Conservation (phyloP, 192 early-diverging fungal genomes). For the Mortierella alpina region DNA sequence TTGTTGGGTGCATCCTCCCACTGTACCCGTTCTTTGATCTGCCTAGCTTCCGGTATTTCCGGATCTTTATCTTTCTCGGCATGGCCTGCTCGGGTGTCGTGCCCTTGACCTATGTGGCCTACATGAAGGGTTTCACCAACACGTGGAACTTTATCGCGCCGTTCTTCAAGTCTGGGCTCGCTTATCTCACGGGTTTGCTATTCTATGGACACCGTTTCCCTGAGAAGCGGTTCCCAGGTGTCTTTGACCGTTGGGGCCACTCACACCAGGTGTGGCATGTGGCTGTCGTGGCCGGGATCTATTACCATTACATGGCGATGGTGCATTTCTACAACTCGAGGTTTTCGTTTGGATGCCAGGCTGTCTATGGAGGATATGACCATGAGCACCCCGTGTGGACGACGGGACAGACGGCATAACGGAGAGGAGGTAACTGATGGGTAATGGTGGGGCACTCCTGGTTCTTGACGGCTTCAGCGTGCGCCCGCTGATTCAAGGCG, state of each 20-base stretch:
- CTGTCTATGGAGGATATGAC: constrained; percentile 48
- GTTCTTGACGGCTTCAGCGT: constrained; percentile 3
- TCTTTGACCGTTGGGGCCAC: constrained; percentile 68
- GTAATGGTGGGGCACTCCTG: constrained; percentile 4
- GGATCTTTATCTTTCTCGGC: constrained; percentile 65
- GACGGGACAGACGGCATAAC: neutral
- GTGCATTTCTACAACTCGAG: constrained; percentile 64
- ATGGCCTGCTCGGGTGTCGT: constrained; percentile 63
- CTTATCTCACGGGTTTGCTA: constrained; percentile 67
- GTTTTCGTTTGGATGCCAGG: constrained; percentile 60
- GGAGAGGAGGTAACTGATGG: neutral
- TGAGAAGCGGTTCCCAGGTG: constrained; percentile 69
- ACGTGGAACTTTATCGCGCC: constrained; percentile 61
- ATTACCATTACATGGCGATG: constrained; percentile 69
- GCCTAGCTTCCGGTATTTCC: constrained; percentile 61
- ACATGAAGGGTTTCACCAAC: constrained; percentile 54
- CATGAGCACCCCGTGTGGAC: constrained; percentile 11
- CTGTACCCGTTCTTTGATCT: constrained; percentile 68
- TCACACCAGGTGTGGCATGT: constrained; percentile 75
- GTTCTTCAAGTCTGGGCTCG: constrained; percentile 60
- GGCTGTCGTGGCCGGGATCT: constrained; percentile 71
- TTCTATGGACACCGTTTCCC: constrained; percentile 74
- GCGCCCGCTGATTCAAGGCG: no score
- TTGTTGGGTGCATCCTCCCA: constrained; percentile 61
- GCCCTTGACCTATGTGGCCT: constrained; percentile 62